These are phyloP conservation scores for Vitis hybrid DNA, from an alignment of 177 flowering plant genomes.

Conservation along the genomic window DNA sequence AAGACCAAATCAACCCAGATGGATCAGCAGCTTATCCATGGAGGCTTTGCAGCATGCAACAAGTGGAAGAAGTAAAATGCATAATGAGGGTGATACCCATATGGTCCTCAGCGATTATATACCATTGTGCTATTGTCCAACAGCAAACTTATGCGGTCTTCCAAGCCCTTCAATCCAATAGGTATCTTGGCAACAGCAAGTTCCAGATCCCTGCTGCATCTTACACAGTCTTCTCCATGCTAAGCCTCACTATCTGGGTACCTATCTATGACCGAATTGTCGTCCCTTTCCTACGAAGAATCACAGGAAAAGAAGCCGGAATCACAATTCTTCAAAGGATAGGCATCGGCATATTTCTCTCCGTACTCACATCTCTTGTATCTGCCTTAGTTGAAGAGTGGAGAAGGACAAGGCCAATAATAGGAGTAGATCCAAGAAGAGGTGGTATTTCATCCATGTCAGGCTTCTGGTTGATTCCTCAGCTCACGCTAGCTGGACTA, in stretches of 20 bases:
- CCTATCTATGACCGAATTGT: conserved; percentile 50
- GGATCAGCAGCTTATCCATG: conserved; percentile 52
- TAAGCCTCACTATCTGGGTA: conserved; percentile 40
- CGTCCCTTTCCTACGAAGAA: conserved; percentile 32
- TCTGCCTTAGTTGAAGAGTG: conserved; percentile 51
- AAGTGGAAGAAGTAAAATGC: conserved; percentile 61
- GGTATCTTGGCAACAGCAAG: conserved; percentile 28
- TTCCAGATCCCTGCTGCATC: conserved; percentile 54
- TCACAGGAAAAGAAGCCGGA: conserved; percentile 42
- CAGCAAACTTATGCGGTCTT: conserved; percentile 40
- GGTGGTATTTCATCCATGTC: conserved; percentile 59
- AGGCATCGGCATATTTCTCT: conserved; percentile 40
- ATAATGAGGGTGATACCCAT: conserved; percentile 46
- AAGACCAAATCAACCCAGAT: conserved; percentile 39
- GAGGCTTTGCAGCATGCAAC: conserved; percentile 51
- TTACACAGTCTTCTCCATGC: conserved; percentile 35
- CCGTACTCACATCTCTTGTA: conserved; percentile 32
- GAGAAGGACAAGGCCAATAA: conserved; percentile 39
- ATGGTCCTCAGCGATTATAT: conserved; percentile 41
- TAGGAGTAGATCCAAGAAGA: conserved; percentile 31
- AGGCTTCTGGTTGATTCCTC: conserved; percentile 59
- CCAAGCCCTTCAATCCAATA: conserved; percentile 55
- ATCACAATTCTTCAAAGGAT: conserved; percentile 54
- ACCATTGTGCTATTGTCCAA: conserved; percentile 27
- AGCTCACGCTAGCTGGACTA: conserved; percentile 50